Conservation (phyloP, 2,329 filamentous ascomycete genomes). For the Akanthomyces muscarius region DNA sequence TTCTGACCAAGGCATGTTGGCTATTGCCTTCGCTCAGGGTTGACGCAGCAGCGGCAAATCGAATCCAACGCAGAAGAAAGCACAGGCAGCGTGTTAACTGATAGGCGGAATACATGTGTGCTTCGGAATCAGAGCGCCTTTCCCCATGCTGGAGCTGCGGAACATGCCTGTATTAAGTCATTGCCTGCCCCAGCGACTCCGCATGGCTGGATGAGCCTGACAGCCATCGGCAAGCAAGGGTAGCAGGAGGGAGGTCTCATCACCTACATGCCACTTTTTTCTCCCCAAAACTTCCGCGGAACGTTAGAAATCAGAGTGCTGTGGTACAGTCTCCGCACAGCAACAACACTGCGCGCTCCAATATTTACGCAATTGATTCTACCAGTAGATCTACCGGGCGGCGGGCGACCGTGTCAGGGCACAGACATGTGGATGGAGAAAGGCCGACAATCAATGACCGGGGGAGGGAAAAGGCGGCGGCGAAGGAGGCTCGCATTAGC, state of each 20-base stretch:
- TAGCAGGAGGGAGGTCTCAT: no score
- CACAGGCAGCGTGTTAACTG: not conserved
- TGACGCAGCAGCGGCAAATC: no score
- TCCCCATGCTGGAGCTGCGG: not conserved
- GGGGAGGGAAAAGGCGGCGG: not conserved
- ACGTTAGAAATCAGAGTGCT: no score
- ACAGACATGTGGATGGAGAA: not conserved
- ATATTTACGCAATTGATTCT: not conserved
- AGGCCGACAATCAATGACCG: not conserved
- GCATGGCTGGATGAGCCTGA: not conserved
- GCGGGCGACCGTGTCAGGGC: not conserved
- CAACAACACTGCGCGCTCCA: not conserved
- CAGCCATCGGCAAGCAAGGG: not conserved
- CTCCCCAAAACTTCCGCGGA: no score
- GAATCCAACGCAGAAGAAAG: no score
- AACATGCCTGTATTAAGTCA: not conserved
- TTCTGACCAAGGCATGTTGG: no score
- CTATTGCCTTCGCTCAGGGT: no score
- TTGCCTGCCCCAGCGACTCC: not conserved
- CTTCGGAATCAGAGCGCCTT: conserved; percentile 6
- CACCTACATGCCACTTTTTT: no score
- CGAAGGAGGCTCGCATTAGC: not conserved
- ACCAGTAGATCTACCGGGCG: not conserved
- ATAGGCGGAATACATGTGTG: not conserved
- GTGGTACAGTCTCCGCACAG: not conserved